Base-by-base conservation (phyloP, 805 yeast species). In the Kazachstania africana region DNA sequence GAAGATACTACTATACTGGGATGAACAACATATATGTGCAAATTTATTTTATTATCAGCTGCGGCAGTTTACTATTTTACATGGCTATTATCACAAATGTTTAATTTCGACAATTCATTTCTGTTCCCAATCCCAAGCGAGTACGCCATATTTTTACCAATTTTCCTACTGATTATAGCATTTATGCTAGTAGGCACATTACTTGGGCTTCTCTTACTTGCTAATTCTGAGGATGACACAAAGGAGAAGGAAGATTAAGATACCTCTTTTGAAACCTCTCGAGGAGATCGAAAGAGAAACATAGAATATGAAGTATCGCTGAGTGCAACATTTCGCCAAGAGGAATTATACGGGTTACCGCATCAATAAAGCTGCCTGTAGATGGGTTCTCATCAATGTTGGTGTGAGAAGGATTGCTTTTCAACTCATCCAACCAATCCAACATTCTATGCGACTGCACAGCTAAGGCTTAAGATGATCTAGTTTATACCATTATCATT, bases 61-160 rank as follows among this genome's bases (percentile, higher is more conserved):
- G n/a, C n/a, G n/a, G n/a, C n/a, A n/a, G n/a, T n/a, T n/a, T 25
- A 25, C 15, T 25, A 25, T 14, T 9, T 15, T 8, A 26, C 37
- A 9, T 48, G 54, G 54, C 33, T 48, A 12, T 32, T 42, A 3
- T 30, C 47, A 16, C 54, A 52, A 2, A 42, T 47, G 6, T 47
- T 48, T 33, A 45, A 43, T 17, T 33, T 42, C 13, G 47, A 43
- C 24, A 32, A 36, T 2, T 8, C 22, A 19, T 8, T 19, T 19
- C 22, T 19, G 22, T 55, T 55, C 31, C 60, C 59, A 9, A 22
- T 54, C 1, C 49, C 55, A 3, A 50, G 56, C 24, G 31, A 38
- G 15, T 45, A 46, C 27, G 60, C 59, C 3, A 43, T 52, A 14
- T 45, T 47, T 22, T 17, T 54, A 10, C 60, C 60, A 6, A 48